phyloP scores from a whole-genome alignment of 2,329 filamentous ascomycete species.

The Sordariomycetes sp. region DNA sequence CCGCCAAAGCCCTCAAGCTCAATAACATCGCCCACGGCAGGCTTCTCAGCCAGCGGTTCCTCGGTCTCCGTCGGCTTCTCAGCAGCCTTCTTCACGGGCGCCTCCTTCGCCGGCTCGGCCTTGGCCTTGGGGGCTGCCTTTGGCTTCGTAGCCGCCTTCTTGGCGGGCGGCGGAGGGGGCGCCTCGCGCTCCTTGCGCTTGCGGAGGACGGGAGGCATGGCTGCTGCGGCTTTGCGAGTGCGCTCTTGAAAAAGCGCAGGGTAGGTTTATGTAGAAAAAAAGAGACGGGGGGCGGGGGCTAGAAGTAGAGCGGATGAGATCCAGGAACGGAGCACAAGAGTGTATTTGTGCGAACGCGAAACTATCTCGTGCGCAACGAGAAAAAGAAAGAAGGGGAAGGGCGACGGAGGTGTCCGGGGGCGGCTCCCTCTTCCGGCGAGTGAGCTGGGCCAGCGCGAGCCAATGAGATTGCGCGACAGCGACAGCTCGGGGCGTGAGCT shows the following conservation, averaged over 20 bases:
- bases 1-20: slow-evolving; percentile 47
- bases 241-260: neutral
- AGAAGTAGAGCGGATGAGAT: too few relatives aligned
- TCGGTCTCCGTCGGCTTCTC: neutral
- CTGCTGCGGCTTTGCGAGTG: slow-evolving; percentile 7
- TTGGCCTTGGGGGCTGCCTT: slow-evolving; percentile 8
- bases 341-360: neutral
- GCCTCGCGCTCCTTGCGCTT: slow-evolving; percentile 46
- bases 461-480: neutral
- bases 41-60: neutral
- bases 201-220: slow-evolving; percentile 44
- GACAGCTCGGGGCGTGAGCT: neutral
- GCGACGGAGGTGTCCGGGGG: neutral
- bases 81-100: slow-evolving; percentile 17
- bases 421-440: too few relatives aligned
- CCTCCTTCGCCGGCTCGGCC: slow-evolving; percentile 14
- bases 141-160: slow-evolving; percentile 15
- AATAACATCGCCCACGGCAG: slow-evolving; percentile 39
- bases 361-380: neutral
- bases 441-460: too few relatives aligned
- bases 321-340: too few relatives aligned
- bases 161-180: slow-evolving; percentile 24
- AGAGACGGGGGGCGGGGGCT: neutral
- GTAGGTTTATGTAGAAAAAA: neutral
- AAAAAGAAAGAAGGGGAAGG: neutral